Evolutionary conservation across 495 filamentous ascomycete genomes (phyloP), one percentile per base, ranked within the genome.

Genomic region (Mycothermus thermophilus): DNA sequence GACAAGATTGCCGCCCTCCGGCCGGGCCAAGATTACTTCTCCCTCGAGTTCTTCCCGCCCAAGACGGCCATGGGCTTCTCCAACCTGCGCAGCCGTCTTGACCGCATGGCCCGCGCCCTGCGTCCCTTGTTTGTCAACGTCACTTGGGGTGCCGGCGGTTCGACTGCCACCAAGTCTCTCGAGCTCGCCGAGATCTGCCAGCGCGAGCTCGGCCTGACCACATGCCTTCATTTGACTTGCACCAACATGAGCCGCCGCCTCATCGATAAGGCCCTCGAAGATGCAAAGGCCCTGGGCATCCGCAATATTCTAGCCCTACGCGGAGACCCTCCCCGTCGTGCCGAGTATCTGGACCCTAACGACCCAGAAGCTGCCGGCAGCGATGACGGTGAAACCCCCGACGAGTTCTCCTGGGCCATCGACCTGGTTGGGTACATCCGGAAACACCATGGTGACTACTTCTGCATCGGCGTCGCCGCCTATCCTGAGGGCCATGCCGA

Each of bases 401-500:
- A 76, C 48, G 83, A 86, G 31, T 95, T 97, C 51, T 75, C 67
- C 25, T 94, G 83, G 67, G 92, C 90, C 0, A 69, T 83, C 36
- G 92, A 97, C 59, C 62, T 97, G 25, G 86, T 96, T 30, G 69
- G 69, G 40, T 94, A 97, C 54, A 96, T 97, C 49, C 67, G 72
- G 47, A 72, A 80, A 53, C 68, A 69, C 20, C 74, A 96, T 52
- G 86, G 86, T 1, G 81, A 95, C 54, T 95, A 93, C 59, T 97
- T 97, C 63, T 96, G 92, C 56, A 71, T 97, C 41, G 90, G 90
- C 39, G 90, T 94, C 9, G 90, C 90, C 11, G 77, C 77, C 13
- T 97, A 96, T 49, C 90, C 90, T 1, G 90, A 97, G 57, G 90
- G 90, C 18, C 90, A 97, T 57, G 77, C 86, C n/a, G 85, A 88